Evolutionary conservation across 2,329 filamentous ascomycete genomes (phyloP), one percentile per base, ranked within the genome.

Genomic region (Epichloe uncinata): DNA sequence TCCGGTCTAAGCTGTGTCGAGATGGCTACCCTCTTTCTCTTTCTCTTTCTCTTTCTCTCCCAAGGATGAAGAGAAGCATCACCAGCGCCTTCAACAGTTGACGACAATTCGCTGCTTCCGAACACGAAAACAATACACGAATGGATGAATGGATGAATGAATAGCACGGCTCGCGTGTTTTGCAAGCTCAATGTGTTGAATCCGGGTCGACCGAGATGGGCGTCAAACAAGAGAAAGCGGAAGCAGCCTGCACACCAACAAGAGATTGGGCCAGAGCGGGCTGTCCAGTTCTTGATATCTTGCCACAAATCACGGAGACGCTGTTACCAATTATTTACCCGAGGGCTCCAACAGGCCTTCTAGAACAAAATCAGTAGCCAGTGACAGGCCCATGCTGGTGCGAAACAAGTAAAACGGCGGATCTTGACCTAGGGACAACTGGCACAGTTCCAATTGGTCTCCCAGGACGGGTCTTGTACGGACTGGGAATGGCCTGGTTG

Each of bases 261-360:
- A 2, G 30, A 11, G 3, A 11, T 30, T 11, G 30, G 9, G 4
- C 16, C 30, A 20, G 36, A 35, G 40, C 22, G 40, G 47, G 40
- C 33, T 48, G 20, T 18, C 40, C 38, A 48, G 38, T 42, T 48
- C 22, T 40, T 48, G 38, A 22, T 48, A 30, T 30, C 30, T 33
- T 51, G 35, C 50, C 50, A 48, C 50, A 48, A 51, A 51, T 48
- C 50, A 52, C 30, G 43, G 33, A 38, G 16, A n/a, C 42, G 47
- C 26, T 38, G 30, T 50, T 50, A 50, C 43, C 18, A 22, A 22
- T 1, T 22, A 22, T 7, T 7, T 26, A 26, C 22, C 22, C 42
- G 13, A 33, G 50, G 46, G 22, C 50, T 42, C 42, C 37, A 42
- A 47, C 37, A 46, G 30, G 42, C 26, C 47, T 52, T 49, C 50